Evolutionary conservation across 148 eudicot species (phyloP).

Genomic region (Fagopyrum tataricum): DNA sequence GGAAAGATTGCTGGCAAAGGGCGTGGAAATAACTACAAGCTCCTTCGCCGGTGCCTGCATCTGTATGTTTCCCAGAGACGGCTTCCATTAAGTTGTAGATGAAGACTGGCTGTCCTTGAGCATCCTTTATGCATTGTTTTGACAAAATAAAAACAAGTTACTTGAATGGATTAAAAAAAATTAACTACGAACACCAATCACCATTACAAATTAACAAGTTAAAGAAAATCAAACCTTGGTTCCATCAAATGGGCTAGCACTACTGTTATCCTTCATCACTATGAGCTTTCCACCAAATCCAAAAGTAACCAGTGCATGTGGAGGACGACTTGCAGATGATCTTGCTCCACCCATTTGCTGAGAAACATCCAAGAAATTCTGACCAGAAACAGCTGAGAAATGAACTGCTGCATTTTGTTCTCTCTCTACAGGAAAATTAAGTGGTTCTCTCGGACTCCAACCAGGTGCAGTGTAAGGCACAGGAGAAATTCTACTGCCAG

Average conservation of each 20-base stretch:
- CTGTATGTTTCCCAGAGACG: conserved; percentile 31
- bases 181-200: conserved; percentile 8
- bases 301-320: conserved; percentile 86
- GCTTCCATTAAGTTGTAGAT: conserved; percentile 67
- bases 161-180: not conserved
- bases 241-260: conserved; percentile 35
- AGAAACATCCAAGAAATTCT: conserved; percentile 27
- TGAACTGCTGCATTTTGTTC: conserved; percentile 35
- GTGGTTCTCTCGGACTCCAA: conserved; percentile 32
- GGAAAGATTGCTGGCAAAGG: conserved; percentile 58
- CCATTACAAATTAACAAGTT: not conserved
- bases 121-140: conserved; percentile 38
- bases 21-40: conserved; percentile 49
- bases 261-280: conserved; percentile 54
- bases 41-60: conserved; percentile 33
- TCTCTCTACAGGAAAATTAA: conserved; percentile 27
- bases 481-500: conserved; percentile 22
- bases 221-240: conserved; percentile 47
- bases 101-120: conserved; percentile 48
- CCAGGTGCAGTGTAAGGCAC: conserved; percentile 29
- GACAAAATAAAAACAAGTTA: not conserved
- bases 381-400: conserved; percentile 28
- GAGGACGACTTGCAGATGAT: conserved; percentile 85
- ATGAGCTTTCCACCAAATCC: conserved; percentile 98
- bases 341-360: conserved; percentile 52